phyloP scores from a whole-genome alignment of 192 early-diverging fungal genomes.

The Fimicolochytrium jonesii region DNA sequence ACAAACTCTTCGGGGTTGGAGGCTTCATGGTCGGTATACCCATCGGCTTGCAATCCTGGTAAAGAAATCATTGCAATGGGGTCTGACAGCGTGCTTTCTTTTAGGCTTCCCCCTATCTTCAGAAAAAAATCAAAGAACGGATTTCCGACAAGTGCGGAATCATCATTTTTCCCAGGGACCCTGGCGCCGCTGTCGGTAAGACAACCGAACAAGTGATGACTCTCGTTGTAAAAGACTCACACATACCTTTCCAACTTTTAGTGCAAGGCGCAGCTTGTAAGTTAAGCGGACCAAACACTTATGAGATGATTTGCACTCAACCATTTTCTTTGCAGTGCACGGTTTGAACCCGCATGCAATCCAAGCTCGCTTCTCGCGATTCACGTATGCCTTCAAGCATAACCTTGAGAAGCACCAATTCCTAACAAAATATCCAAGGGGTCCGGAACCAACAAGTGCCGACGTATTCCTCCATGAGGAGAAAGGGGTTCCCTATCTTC shows the following conservation, averaged over 20 bases:
- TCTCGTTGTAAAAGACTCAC: too few relatives aligned
- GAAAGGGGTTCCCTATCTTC: neutral
- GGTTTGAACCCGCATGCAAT: slow-evolving; percentile 1
- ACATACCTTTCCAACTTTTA: too few relatives aligned
- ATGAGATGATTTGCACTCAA: too few relatives aligned
- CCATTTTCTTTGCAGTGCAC: neutral
- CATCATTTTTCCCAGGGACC: slow-evolving; percentile 1
- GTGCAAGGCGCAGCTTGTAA: too few relatives aligned
- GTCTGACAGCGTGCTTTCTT: too few relatives aligned
- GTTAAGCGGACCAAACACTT: too few relatives aligned
- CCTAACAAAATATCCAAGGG: too few relatives aligned
- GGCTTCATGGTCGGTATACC: slow-evolving; percentile 21
- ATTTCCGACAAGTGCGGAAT: neutral
- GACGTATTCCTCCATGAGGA: slow-evolving; percentile 16
- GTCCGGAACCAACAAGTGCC: too few relatives aligned
- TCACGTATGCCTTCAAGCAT: neutral
- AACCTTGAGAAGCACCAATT: too few relatives aligned
- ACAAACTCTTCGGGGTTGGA: slow-evolving; percentile 22
- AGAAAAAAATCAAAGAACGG: neutral
- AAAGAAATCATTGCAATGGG: too few relatives aligned
- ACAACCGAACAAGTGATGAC: neutral
- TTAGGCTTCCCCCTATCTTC: slow-evolving; percentile 13
- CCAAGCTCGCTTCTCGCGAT: neutral
- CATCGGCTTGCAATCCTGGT: too few relatives aligned
- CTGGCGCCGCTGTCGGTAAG: slow-evolving; percentile 4